Conservation (phyloP, 2,329 filamentous ascomycete genomes). For the Microcyclosporella mali region DNA sequence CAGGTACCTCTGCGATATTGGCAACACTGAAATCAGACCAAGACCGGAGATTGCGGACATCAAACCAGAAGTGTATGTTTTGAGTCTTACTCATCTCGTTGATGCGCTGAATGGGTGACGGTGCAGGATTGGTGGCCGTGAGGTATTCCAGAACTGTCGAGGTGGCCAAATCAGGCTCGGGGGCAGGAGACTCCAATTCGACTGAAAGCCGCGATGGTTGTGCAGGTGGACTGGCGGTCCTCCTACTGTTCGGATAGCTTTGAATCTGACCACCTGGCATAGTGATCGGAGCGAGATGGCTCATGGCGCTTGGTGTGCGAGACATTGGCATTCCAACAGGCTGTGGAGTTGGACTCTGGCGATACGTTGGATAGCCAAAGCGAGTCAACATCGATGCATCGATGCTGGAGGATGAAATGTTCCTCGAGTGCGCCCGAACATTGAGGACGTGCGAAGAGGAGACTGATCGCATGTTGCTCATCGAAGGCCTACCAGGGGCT, state of each 20-base stretch:
- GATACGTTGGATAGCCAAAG: constrained; percentile 78
- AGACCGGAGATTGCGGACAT: constrained; percentile 76
- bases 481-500: constrained; percentile 16
- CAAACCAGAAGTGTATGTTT: constrained; percentile 91
- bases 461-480: constrained; percentile 23
- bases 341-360: constrained; percentile 34
- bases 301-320: constrained; percentile 32
- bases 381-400: constrained; percentile 38
- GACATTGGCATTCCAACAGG: constrained; percentile 24
- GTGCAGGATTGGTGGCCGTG: constrained; percentile 70
- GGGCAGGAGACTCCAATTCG: constrained; percentile 34
- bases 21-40: constrained; percentile 75
- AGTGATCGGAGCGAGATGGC: constrained; percentile 31
- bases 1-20: constrained; percentile 66
- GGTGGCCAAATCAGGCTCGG: constrained; percentile 34
- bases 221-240: constrained; percentile 34
- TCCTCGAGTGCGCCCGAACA: constrained; percentile 27
- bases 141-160: constrained; percentile 75
- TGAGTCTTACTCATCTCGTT: constrained; percentile 65
- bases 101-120: constrained; percentile 67
- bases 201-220: constrained; percentile 38
- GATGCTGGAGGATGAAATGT: constrained; percentile 29
- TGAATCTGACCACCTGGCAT: constrained; percentile 28
- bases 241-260: constrained; percentile 25
- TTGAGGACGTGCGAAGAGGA: constrained; percentile 25